phyloP scores from a whole-genome alignment of 768 basidiomycete species.

The Calocera cornea region DNA sequence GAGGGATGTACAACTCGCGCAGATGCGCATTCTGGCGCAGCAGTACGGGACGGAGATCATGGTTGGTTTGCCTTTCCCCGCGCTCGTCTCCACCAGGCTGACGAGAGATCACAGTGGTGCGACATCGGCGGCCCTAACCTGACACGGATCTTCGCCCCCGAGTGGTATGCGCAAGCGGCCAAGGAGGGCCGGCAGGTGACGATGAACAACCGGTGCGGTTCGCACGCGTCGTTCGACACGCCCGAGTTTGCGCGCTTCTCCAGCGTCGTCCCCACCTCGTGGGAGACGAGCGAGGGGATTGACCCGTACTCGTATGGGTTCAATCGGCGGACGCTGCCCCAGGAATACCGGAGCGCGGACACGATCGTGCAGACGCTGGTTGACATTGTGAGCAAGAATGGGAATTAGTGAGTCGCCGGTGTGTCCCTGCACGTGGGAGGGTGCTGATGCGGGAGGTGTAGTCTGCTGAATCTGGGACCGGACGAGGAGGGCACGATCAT shows the following conservation, averaged over 20 bases:
- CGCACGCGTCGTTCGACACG: slow-evolving; percentile 40
- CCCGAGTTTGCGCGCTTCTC: slow-evolving; percentile 41
- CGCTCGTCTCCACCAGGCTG: background rate
- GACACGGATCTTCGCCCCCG: slow-evolving; percentile 33
- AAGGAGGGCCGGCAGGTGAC: slow-evolving; percentile 34
- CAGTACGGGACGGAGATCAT: slow-evolving; percentile 43
- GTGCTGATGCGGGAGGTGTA: background rate
- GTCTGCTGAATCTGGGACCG: background rate
- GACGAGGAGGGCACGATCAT: slow-evolving; percentile 13
- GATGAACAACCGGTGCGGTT: slow-evolving; percentile 36
- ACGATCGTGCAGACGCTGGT: slow-evolving; percentile 39
- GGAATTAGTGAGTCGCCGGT: slow-evolving; percentile 37
- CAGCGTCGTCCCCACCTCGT: slow-evolving; percentile 34
- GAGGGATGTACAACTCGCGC: slow-evolving; percentile 37
- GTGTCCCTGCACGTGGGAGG: background rate
- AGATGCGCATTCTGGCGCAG: slow-evolving; percentile 38
- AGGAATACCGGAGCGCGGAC: slow-evolving; percentile 37
- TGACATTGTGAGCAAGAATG: slow-evolving; percentile 49
- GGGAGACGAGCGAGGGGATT: slow-evolving; percentile 49
- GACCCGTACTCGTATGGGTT: slow-evolving; percentile 32
- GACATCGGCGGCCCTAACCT: slow-evolving; percentile 39
- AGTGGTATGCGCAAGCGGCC: slow-evolving; percentile 34
- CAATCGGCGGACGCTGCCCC: slow-evolving; percentile 20
- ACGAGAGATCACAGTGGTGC: slow-evolving; percentile 33
- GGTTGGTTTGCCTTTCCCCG: slow-evolving; percentile 22